Evolutionary conservation across 2,329 filamentous ascomycete genomes (phyloP).

Genomic region (Exophiala phaeomuriformis): DNA sequence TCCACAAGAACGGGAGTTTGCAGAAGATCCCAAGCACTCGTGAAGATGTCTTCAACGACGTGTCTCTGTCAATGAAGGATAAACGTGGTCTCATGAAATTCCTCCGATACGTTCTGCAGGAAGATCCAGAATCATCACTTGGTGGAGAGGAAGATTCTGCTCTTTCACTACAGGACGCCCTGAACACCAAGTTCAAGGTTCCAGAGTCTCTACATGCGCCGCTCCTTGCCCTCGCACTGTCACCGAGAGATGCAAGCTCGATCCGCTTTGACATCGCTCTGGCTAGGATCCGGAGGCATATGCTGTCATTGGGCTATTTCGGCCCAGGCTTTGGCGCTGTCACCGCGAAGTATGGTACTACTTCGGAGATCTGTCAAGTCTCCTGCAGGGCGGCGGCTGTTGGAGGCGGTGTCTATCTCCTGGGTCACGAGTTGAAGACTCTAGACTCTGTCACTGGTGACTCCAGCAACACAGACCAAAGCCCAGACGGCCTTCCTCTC

Average conservation of each 20-base stretch:
- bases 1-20: slow-evolving; percentile 50
- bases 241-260: slow-evolving; percentile 48
- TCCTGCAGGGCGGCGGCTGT: slow-evolving; percentile 85
- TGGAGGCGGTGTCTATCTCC: slow-evolving; percentile 82
- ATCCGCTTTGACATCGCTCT: slow-evolving; percentile 63
- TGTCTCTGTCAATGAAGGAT: slow-evolving; percentile 65
- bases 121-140: slow-evolving; percentile 48
- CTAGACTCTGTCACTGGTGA: slow-evolving; percentile 12
- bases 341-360: slow-evolving; percentile 85
- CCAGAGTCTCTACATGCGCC: slow-evolving; percentile 60
- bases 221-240: slow-evolving; percentile 65
- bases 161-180: slow-evolving; percentile 43
- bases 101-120: slow-evolving; percentile 74
- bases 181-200: slow-evolving; percentile 54
- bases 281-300: slow-evolving; percentile 65
- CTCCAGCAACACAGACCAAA: not conserved
- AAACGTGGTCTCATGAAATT: slow-evolving; percentile 92
- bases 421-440: slow-evolving; percentile 59
- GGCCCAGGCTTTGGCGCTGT: slow-evolving; percentile 84
- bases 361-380: slow-evolving; percentile 83
- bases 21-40: slow-evolving; percentile 75
- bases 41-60: slow-evolving; percentile 83
- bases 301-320: slow-evolving; percentile 79
- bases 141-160: slow-evolving; percentile 47
- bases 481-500: slow-evolving; percentile 25